Evolutionary conservation across 495 filamentous ascomycete genomes (phyloP).

Genomic region (Lichenothelia convexa): DNA sequence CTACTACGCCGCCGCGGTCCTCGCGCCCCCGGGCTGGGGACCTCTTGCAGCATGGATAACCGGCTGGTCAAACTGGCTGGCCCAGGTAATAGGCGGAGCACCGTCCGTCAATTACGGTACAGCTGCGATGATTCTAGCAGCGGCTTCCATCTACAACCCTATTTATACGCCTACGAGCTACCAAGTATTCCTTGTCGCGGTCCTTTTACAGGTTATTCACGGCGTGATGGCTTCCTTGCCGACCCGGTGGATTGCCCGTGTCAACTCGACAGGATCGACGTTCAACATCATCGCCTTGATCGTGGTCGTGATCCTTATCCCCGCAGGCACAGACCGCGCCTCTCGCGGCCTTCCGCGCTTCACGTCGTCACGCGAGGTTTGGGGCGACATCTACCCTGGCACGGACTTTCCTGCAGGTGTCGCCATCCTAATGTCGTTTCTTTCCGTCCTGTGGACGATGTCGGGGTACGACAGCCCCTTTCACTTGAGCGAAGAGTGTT

Average conservation of each 20-base stretch:
- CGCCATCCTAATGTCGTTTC: constrained; percentile 59
- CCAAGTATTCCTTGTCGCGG: constrained; percentile 53
- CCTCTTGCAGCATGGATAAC: constrained; percentile 47
- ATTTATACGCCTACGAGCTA: constrained; percentile 44
- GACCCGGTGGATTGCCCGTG: constrained; percentile 53
- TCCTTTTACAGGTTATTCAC: constrained; percentile 53
- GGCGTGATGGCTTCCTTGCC: constrained; percentile 55
- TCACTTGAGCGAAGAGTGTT: constrained; percentile 61
- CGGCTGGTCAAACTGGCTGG: constrained; percentile 39
- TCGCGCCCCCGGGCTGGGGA: constrained; percentile 59
- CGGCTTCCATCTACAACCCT: constrained; percentile 48
- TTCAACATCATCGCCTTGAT: constrained; percentile 57
- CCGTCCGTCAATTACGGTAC: constrained; percentile 45
- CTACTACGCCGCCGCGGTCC: constrained; percentile 61
- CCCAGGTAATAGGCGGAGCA: constrained; percentile 45
- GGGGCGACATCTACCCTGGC: constrained; percentile 49
- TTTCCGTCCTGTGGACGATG: constrained; percentile 50
- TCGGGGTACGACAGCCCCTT: constrained; percentile 57
- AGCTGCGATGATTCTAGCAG: constrained; percentile 56
- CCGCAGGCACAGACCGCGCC: constrained; percentile 33
- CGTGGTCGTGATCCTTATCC: constrained; percentile 52
- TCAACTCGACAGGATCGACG: constrained; percentile 57
- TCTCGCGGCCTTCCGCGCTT: constrained; percentile 40
- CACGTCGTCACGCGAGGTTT: constrained; percentile 41
- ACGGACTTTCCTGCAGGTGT: constrained; percentile 57